Base-by-base conservation (phyloP, 2,329 filamentous ascomycete genomes). In the Alternaria sp. region DNA sequence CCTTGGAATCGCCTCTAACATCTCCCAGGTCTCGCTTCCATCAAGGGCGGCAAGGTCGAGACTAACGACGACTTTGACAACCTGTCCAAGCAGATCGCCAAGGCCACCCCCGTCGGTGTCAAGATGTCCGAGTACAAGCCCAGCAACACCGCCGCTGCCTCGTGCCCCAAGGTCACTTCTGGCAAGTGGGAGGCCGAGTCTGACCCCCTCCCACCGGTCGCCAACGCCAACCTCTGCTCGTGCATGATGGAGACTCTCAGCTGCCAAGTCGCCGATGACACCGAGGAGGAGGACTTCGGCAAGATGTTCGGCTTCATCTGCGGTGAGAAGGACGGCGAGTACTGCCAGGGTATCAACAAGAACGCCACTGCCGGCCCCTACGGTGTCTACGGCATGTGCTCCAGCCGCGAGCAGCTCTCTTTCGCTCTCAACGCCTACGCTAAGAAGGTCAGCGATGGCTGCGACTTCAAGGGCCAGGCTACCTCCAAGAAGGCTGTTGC, bases 241-340 rank as follows among this genome's bases (percentile, higher is more conserved):
- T 99, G 96, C 88, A 97, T 97, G 92, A 86, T 88, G 79, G 84
- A 87, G 67, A 89, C 88, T 47, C 83, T 97, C 61, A 83, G 84
- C 62, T 99, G 96, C 83, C 86, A 87, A 26, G 88, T 93, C 64
- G 80, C 85, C 50, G 70, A 74, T 60, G 80, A 81, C 71, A 82
- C 93, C 23, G 82, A 86, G 67, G 78, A 83, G 53, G 84, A 89
- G 57, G 82, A 88, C 60, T 91, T 88, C 73, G 87, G 86, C 53
- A 82, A 86, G 15, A 86, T 96, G 70, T 98, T 98, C 81, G 85
- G 84, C 77, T 89, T 83, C 79, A 87, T 95, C 80, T 96, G 92
- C 81, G 90, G 88, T 59, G 74, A 81, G 47, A 74, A 78, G 67
- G 78, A 84, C 62, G 77, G 81, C 49, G 75, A 79, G 36, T 85